Conservation (phyloP, 2,329 filamentous ascomycete species). For the Ophiocordyceps camponoti-rufipedis region DNA sequence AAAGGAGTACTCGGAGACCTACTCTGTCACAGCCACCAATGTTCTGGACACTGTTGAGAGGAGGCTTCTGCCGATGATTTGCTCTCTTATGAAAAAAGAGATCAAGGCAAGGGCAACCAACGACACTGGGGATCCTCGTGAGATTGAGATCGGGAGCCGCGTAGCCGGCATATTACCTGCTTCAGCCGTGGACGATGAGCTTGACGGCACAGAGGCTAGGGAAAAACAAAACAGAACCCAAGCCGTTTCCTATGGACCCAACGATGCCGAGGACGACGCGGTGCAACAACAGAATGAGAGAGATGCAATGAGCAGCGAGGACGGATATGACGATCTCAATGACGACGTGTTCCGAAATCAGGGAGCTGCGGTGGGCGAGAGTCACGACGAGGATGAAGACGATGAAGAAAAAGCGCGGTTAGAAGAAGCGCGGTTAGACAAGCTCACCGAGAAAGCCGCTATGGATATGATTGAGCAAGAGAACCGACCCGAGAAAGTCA, state of each 20-base stretch:
- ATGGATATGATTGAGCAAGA: too few species aligned
- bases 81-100: constrained; percentile 54
- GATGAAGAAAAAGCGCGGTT: too few species aligned
- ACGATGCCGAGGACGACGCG: constrained; percentile 77
- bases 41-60: constrained; percentile 65
- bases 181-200: constrained; percentile 36
- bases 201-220: constrained; percentile 57
- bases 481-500: too few species aligned
- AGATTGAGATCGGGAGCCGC: constrained; percentile 40
- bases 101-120: constrained; percentile 62
- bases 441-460: too few species aligned
- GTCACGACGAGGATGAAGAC: constrained; percentile 30
- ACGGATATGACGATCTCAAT: too few species aligned
- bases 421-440: too few species aligned
- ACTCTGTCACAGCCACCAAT: constrained; percentile 64
- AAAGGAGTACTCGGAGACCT: constrained; percentile 67
- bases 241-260: constrained; percentile 75
- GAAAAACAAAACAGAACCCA: constrained; percentile 59
- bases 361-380: not conserved
- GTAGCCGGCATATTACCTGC: constrained; percentile 20
- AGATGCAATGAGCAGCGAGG: constrained; percentile 12
- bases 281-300: constrained; percentile 36
- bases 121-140: constrained; percentile 53
- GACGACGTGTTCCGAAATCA: too few species aligned
- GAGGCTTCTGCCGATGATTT: constrained; percentile 56